Base-by-base conservation (phyloP, 2,329 filamentous ascomycete species). In the Exophiala sp. region DNA sequence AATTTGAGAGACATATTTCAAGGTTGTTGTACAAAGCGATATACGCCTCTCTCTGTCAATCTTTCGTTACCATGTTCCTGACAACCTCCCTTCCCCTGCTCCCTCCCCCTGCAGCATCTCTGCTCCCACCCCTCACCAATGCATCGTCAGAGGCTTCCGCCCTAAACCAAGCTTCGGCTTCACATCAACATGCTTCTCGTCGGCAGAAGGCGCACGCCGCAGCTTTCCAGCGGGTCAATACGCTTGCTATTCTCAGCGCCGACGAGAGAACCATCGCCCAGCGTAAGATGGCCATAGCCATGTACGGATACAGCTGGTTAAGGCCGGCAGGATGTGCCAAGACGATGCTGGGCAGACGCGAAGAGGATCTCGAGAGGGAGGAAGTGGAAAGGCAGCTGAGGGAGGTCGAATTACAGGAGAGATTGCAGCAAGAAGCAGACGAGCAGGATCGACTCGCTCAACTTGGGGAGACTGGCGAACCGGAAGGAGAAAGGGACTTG, bases 241-340 rank as follows among this genome's bases (percentile, higher is more conserved):
- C 56, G 1, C 80, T 95, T 2, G 79, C 84, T 8, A 76, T 83
- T 1, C 79, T 95, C 9, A 75, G 79, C 21, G 72, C 80, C 35
- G 91, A 96, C 65, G 93, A 97, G 70, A 78, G 82, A 53, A 78
- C 82, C 50, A 77, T 94, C 57, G 79, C 83, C 47, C 78, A 84
- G 7, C 87, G 91, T 40, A 88, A 90, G 63, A 71, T 80, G 41
- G 88, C 91, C 58, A 85, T 97, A 23, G 80, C 85, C 41, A 86
- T 89, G 62, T 96, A 94, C 64, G 93, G 93, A 53, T 86, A 83
- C 58, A 80, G 79, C 38, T 98, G 93, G 93, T 83, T 98, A 48
- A 86, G 85, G 51, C 93, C 93, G 0, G 89, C 88, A 0, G 93
- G 91, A 6, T 78, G 95, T 48, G 68, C 81, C 50, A 98, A 97